Evolutionary conservation across 441 rosid species (phyloP), one percentile per base, ranked within the genome.

Genomic region (Dalechampia spathulata): DNA sequence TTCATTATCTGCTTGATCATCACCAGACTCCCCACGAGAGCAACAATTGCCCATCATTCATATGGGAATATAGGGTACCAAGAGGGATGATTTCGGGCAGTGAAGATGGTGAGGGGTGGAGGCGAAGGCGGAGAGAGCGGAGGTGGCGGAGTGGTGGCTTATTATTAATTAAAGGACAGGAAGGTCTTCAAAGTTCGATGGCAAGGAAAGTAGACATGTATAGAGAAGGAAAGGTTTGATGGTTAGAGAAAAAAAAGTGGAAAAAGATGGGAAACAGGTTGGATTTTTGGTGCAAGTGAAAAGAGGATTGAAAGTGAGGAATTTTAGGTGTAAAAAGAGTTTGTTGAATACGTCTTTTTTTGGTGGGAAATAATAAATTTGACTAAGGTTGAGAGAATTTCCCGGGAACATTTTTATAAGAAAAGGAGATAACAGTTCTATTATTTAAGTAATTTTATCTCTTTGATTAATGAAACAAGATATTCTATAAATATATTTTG

Each of bases 41-140:
- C 92, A 87, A 74, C 87, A 85, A 63, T 69, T 85, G 64, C 95
- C 95, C 96, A 85, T 85, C 69, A 63, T 60, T 53, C 75, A 62
- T n/a, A 40, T 27, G 64, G 48, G 61, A 58, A 49, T 52, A 52
- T n/a, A 48, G 19, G 43, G 37, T 64, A 57, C 34, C 54, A 43
- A 53, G 48, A 44, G 46, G 51, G 58, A 36, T 25, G 15, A 21
- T 55, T 14, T 46, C 30, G 2, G 48, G 13, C 7, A 14, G 48
- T 17, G 48, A 11, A 42, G 19, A 42, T n/a, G 46, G 16, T 44
- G n/a, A n/a, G n/a, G n/a, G n/a, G n/a, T n/a, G n/a, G n/a, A n/a
- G n/a, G n/a, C n/a, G n/a, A n/a, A n/a, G n/a, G n/a, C n/a, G n/a
- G n/a, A 1, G 25, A 14, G n/a, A 25, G 52, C 26, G 71, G 61